These are phyloP conservation scores for Hypoxylon perforatum DNA, from an alignment of 495 filamentous ascomycete genomes.

Conservation along the genomic window DNA sequence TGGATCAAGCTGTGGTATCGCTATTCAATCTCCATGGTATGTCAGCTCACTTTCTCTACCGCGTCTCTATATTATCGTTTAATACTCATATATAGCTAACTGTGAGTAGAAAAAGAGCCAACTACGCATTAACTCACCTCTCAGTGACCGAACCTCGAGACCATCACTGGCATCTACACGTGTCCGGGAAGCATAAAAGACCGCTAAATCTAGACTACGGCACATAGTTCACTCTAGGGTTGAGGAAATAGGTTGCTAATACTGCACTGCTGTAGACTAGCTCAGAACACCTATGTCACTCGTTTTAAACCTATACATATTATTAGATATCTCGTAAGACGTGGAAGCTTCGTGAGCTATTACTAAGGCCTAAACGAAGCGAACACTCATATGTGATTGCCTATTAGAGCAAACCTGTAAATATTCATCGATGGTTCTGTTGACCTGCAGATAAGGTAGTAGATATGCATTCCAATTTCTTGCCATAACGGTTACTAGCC, in stretches of 20 bases:
- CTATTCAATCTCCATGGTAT: neutral
- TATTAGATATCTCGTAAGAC: neutral
- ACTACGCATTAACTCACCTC: neutral
- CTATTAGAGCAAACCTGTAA: neutral
- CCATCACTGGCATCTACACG: neutral
- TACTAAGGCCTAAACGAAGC: neutral
- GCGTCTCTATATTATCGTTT: neutral
- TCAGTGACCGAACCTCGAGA: neutral
- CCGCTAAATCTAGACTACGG: neutral
- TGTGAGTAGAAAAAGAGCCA: neutral
- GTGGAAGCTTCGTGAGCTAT: neutral
- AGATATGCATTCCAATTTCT: neutral
- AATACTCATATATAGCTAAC: neutral
- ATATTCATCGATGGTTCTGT: neutral
- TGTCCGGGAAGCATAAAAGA: neutral
- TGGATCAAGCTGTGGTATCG: neutral
- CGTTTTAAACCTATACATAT: neutral
- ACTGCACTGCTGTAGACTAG: neutral
- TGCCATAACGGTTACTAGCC: neutral
- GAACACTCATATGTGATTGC: neutral
- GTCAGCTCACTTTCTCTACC: neutral
- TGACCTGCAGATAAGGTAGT: neutral
- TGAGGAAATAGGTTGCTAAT: neutral
- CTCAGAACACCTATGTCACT: neutral
- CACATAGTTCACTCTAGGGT: neutral